These are phyloP conservation scores for Globisporangium nunn DNA, from an alignment of 352 stramenopile genomes.

Conservation along the genomic window DNA sequence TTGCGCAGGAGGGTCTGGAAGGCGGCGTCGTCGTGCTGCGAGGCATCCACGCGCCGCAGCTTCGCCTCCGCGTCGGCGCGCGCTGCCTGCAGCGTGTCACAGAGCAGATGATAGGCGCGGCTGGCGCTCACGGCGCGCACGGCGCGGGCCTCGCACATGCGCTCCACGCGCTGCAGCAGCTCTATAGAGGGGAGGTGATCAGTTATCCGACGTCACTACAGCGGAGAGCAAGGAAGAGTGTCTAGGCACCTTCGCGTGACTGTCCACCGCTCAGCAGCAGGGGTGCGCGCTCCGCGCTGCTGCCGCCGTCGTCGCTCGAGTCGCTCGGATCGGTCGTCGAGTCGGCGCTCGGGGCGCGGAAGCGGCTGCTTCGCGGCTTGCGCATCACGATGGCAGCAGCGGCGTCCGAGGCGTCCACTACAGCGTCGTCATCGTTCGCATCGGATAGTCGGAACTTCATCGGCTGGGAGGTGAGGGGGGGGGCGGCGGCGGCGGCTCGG, in stretches of 20 bases:
- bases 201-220: background rate
- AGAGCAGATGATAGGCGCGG: conserved; percentile 49
- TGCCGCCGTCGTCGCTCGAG: conserved; percentile 14
- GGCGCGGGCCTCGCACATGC: conserved; percentile 52
- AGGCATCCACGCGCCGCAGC: conserved; percentile 20
- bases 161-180: conserved; percentile 54
- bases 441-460: conserved; percentile 52
- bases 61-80: conserved; percentile 44
- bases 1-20: conserved; percentile 23
- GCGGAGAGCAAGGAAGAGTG: background rate
- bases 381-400: background rate
- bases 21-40: conserved; percentile 9
- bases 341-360: conserved; percentile 43
- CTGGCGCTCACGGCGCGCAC: conserved; percentile 44
- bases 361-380: conserved; percentile 11
- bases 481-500: no score
- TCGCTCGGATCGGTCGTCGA: conserved; percentile 45
- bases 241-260: conserved; percentile 24
- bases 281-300: background rate
- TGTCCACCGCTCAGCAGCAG: background rate
- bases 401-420: background rate
- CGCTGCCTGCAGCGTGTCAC: conserved; percentile 45
- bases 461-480: background rate
- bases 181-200: conserved; percentile 17
- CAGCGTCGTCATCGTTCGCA: conserved; percentile 17